These are phyloP conservation scores for Meyerozyma guilliermondii DNA, from an alignment of 1,139 yeast species.

Conservation along the genomic window DNA sequence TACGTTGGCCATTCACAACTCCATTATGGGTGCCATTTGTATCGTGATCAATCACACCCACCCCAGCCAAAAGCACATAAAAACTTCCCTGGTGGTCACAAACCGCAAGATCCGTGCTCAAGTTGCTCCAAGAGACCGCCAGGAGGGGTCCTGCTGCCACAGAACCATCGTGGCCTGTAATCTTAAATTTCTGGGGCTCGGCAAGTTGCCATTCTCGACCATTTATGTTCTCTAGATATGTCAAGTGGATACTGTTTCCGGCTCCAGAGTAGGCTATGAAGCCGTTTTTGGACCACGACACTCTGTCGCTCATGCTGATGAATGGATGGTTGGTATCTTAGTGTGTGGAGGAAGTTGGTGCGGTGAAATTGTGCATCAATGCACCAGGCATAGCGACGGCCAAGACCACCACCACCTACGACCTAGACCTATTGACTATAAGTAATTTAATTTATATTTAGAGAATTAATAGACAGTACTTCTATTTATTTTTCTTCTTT, in stretches of 20 bases:
- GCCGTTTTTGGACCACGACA: constrained; percentile 76
- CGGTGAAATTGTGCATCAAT: background rate
- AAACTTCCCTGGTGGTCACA: constrained; percentile 48
- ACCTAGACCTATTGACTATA: too few species aligned
- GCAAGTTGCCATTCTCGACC: constrained; percentile 68
- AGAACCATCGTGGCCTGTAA: constrained; percentile 31
- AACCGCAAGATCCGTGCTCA: constrained; percentile 51
- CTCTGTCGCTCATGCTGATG: constrained; percentile 8
- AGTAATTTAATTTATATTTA: too few species aligned
- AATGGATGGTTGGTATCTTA: background rate
- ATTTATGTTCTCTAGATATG: constrained; percentile 59
- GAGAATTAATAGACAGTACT: too few species aligned
- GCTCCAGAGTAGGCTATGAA: constrained; percentile 53
- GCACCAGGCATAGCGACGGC: background rate
- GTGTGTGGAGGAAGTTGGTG: background rate
- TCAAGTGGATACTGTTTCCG: constrained; percentile 38
- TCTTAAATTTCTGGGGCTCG: constrained; percentile 38
- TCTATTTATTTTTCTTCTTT: too few species aligned
- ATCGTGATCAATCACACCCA: constrained; percentile 25
- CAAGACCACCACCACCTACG: too few species aligned
- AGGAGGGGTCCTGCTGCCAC: constrained; percentile 23
- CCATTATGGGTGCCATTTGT: constrained; percentile 5
- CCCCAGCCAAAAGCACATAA: constrained; percentile 43
- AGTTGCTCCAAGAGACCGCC: constrained; percentile 43
- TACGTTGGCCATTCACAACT: constrained; percentile 1